Base-by-base conservation (phyloP, 2,329 filamentous ascomycete genomes). In the Aureobasidium uvarum region DNA sequence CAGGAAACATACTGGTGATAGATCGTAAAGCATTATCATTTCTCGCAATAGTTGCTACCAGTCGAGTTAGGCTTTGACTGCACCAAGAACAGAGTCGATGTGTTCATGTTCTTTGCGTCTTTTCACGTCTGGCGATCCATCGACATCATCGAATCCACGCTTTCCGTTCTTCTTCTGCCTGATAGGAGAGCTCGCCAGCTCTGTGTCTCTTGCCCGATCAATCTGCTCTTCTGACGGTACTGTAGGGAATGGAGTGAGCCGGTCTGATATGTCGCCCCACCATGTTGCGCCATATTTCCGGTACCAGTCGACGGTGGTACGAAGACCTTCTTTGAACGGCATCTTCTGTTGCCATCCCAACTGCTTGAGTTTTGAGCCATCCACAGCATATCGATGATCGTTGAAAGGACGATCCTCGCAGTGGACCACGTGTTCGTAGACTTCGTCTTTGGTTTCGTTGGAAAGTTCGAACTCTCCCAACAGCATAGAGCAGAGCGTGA, bases 391-490 rank as follows among this genome's bases (percentile, higher is more conserved):
- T 43, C 88, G 81, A 72, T 86, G 84, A 75, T 92, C 89, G 75
- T 91, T 91, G 78, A 90, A 94, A 0, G 90, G 90, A 23, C 91
- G 83, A 77, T 95, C 90, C 68, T 87, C 83, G 2, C 89, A 91
- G 76, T 91, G 89, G 75, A 89, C 86, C 70, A 93, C 84, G 83
- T 86, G 89, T 71, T 83, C 83, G 66, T 82, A 80, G 64, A 88
- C 81, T 62, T 87, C 81, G 14, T 71, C 66, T 83, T 81, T 36
- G 4, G 77, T 79, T 20, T 80, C 77, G 66, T 83, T 78, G 7
- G 79, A 76, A 66, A 89, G 82, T 23, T 81, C 81, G 73, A 92
- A 86, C 65, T 87, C 81, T 38, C 81, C 79, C 31, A 93, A 81
- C 20, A 94, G 80, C 74, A 83, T 85, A 66, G 79, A 77, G 76